Base-by-base conservation (phyloP, 306 rosid species). In the Dryas octopetala region DNA sequence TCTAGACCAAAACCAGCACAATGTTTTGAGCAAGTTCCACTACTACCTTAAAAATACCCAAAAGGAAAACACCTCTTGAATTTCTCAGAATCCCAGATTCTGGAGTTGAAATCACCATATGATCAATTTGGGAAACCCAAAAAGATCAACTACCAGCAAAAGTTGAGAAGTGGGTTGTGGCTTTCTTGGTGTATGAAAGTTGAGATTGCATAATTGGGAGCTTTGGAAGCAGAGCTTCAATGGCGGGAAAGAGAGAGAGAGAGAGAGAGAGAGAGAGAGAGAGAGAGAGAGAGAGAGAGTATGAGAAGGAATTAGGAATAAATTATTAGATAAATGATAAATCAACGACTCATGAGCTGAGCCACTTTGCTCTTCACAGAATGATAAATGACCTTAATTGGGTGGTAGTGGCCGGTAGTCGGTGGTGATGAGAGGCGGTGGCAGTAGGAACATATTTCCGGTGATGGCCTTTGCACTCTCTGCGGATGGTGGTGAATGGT, bases 181-280 rank as follows among this genome's bases (percentile, higher is more conserved):
- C 11, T 6, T 23, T 9, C 40, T 45, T 65, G n/a, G 71, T 3
- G 9, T 19, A 47, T 5, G 60, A 1, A n/a, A 54, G 23, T 12
- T 13, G 46, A 2, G 55, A 26, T 46, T 3, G 66, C 41, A 51
- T 13, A 50, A 52, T 51, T 50, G 58, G n/a, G 76, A 76, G 75
- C n/a, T 70, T 14, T 50, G 54, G 63, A 41, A 44, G 10, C 59
- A 50, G 81, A 81, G 77, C 64, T 72, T 80, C 66, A 75, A 80
- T 32, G 84, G 82, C 70, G 45, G 49, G 53, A 11, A 38, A 62
- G 14, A 74, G 74, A 64, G 80, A 66, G 45, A 5, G 58, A 13
- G n/a, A n/a, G n/a, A n/a, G n/a, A n/a, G 32, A 53, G n/a, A 1
- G 51, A 68, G 40, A 5, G 51, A 7, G 16, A 6, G 4, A 50